Conservation (phyloP, 352 stramenopile genomes). For the Globisporangium spiculum region DNA sequence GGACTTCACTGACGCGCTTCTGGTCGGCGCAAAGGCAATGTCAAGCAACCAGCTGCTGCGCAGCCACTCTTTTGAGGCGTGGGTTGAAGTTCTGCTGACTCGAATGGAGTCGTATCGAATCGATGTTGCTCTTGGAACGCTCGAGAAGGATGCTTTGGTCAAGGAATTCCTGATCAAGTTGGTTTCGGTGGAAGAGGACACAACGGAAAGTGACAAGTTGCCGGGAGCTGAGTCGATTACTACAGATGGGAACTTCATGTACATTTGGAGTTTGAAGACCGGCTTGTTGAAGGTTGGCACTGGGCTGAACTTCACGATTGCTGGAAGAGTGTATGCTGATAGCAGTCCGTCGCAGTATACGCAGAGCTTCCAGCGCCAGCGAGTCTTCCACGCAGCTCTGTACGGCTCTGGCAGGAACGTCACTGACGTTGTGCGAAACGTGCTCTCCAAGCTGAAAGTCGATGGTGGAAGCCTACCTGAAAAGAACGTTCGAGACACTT, state of each 20-base stretch:
- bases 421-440: constrained; percentile 20
- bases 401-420: constrained; percentile 47
- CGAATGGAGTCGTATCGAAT: constrained; percentile 56
- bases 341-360: constrained; percentile 30
- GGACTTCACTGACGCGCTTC: constrained; percentile 40
- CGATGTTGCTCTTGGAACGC: constrained; percentile 47
- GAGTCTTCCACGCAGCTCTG: constrained; percentile 27
- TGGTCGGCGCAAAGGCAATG: background rate
- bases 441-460: constrained; percentile 12
- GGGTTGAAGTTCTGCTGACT: constrained; percentile 35
- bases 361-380: constrained; percentile 20
- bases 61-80: constrained; percentile 31
- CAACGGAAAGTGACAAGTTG: constrained; percentile 16
- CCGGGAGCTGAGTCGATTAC: constrained; percentile 32
- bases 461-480: background rate
- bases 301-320: constrained; percentile 65
- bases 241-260: constrained; percentile 67
- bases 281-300: constrained; percentile 70
- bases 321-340: constrained; percentile 60
- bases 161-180: constrained; percentile 53
- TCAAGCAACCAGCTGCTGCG: constrained; percentile 14
- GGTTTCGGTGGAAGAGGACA: constrained; percentile 21
- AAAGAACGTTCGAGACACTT: constrained; percentile 16
- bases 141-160: constrained; percentile 35
- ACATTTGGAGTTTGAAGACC: constrained; percentile 42